phyloP scores from a whole-genome alignment of 805 yeast species.

The Metschnikowia kofuensis region DNA sequence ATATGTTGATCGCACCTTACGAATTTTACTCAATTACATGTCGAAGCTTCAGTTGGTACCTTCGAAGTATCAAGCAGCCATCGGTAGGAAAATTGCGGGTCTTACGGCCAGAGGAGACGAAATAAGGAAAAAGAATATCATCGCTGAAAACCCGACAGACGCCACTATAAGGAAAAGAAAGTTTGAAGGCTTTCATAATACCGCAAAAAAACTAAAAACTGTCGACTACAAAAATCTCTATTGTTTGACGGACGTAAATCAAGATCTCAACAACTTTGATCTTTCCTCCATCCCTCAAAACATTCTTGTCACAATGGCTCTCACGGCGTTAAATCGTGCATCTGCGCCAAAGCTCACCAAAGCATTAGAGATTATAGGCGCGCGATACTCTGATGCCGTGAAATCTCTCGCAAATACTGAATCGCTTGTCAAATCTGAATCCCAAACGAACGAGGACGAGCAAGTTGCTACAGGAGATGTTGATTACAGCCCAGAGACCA shows the following conservation, averaged over 20 bases:
- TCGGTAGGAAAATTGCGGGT: constrained; percentile 26
- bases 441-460: constrained; percentile 17
- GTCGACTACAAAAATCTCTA: constrained; percentile 60
- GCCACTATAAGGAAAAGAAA: constrained; percentile 33
- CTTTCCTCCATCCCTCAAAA: constrained; percentile 64
- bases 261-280: constrained; percentile 67
- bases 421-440: constrained; percentile 16
- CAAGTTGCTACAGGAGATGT: constrained; percentile 20
- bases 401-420: constrained; percentile 7
- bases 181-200: constrained; percentile 41
- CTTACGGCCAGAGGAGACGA: constrained; percentile 40
- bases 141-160: constrained; percentile 28
- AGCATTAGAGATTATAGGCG: constrained; percentile 66
- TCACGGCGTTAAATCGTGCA: constrained; percentile 59
- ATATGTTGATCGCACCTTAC: constrained; percentile 61
- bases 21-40: constrained; percentile 40
- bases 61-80: constrained; percentile 25
- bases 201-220: constrained; percentile 26
- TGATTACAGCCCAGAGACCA: constrained; percentile 39
- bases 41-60: constrained; percentile 36
- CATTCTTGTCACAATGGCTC: constrained; percentile 61
- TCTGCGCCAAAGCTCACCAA: constrained; percentile 52
- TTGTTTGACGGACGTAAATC: constrained; percentile 58
- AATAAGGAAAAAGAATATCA: constrained; percentile 38
- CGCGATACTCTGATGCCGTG: constrained; percentile 55